Percentiles rank a stretch among this genome's conserved stretches.
phyloP scores from a whole-genome alignment of 177 flowering plant genomes.

The Vitis hybrid region DNA sequence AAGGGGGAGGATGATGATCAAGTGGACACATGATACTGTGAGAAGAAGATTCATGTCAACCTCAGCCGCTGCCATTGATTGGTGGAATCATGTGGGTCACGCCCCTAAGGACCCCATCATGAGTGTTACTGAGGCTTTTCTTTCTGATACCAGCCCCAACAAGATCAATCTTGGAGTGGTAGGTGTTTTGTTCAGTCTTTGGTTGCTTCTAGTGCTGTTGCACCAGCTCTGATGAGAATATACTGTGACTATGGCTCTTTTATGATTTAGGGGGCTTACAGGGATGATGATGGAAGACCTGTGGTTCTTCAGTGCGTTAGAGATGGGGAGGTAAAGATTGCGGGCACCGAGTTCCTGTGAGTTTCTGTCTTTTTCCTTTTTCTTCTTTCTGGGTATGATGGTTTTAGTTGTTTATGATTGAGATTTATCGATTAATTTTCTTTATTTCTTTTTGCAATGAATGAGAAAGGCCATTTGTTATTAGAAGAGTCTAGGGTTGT shows the following conservation, averaged over 20 bases:
- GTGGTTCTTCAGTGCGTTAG: conserved; percentile 36
- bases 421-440: neutral
- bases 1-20: conserved; percentile 1
- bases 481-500: no score
- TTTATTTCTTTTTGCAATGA: neutral
- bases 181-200: neutral
- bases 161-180: conserved; percentile 48
- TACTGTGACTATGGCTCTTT: neutral
- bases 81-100: conserved; percentile 30
- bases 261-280: conserved; percentile 30
- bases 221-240: no score
- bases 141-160: conserved; percentile 31
- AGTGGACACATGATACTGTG: conserved; percentile 3
- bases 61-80: conserved; percentile 10
- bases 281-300: conserved; percentile 42
- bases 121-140: conserved; percentile 34
- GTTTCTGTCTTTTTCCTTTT: neutral
- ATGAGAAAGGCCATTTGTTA: no score
- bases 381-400: neutral
- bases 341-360: conserved; percentile 26
- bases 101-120: conserved; percentile 36
- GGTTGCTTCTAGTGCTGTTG: neutral
- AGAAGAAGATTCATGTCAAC: conserved; percentile 20
- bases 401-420: neutral
- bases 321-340: conserved; percentile 28